Percentiles rank a stretch among this genome's conserved stretches.
Conservation (phyloP, 2,329 filamentous ascomycete genomes). For the Microdochium bolleyi region DNA sequence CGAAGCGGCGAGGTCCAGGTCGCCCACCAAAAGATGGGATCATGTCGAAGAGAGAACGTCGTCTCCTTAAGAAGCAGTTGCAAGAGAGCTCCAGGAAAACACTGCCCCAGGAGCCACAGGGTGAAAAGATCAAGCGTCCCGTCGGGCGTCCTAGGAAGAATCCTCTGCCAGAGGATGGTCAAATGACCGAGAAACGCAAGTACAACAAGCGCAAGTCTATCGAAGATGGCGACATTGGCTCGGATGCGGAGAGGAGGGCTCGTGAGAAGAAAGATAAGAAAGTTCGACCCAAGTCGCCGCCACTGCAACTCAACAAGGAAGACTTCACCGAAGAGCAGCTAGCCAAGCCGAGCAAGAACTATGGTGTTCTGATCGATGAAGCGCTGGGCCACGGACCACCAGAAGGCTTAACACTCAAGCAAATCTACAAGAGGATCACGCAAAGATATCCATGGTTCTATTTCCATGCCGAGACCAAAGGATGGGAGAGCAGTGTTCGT, state of each 20-base stretch:
- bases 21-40: slow-evolving; percentile 75
- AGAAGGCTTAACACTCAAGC: slow-evolving; percentile 49
- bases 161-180: slow-evolving; percentile 48
- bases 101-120: slow-evolving; percentile 34
- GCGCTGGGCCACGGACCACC: slow-evolving; percentile 45
- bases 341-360: slow-evolving; percentile 55
- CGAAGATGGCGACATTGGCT: slow-evolving; percentile 47
- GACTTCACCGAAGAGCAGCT: slow-evolving; percentile 52
- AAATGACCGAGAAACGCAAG: slow-evolving; percentile 54
- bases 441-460: slow-evolving; percentile 51
- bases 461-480: slow-evolving; percentile 52
- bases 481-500: slow-evolving; percentile 59
- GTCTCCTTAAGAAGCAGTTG: slow-evolving; percentile 52
- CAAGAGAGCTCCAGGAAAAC: slow-evolving; percentile 45
- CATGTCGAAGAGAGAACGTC: slow-evolving; percentile 71
- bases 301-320: slow-evolving; percentile 43
- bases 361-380: slow-evolving; percentile 53
- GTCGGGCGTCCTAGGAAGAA: slow-evolving; percentile 59
- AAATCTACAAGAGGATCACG: slow-evolving; percentile 56
- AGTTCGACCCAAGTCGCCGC: slow-evolving; percentile 49
- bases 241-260: slow-evolving; percentile 45
- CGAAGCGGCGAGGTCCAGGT: slow-evolving; percentile 69
- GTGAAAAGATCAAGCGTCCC: slow-evolving; percentile 51
- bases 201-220: slow-evolving; percentile 56
- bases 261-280: slow-evolving; percentile 56